phyloP scores from a whole-genome alignment of 1,284 basidiomycete species.

The Rhodotorula sp. region DNA sequence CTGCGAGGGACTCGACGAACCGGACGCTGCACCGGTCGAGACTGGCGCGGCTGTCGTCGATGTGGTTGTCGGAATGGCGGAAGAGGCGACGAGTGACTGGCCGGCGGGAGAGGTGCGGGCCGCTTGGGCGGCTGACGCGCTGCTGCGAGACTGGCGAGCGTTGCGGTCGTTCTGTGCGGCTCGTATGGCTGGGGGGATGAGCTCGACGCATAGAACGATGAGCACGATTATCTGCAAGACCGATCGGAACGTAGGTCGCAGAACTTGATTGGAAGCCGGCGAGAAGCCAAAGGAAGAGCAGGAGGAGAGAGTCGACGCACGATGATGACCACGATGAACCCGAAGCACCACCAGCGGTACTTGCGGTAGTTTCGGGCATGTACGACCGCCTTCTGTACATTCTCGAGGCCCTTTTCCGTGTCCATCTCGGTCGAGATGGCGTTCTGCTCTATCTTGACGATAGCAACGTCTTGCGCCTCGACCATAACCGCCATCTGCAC shows the following conservation, averaged over 20 bases:
- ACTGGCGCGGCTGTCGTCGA: no score
- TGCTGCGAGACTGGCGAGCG: no score
- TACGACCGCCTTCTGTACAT: conserved; percentile 27
- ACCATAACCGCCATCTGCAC: conserved; percentile 73
- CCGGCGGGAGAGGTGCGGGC: not conserved
- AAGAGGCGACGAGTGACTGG: not conserved
- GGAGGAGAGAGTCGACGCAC: conserved; percentile 6
- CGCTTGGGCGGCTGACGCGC: not conserved
- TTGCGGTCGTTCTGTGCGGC: not conserved
- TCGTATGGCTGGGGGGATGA: conserved; percentile 5
- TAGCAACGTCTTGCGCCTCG: conserved; percentile 73
- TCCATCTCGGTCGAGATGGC: conserved; percentile 64
- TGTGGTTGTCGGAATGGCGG: not conserved
- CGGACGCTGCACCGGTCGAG: no score
- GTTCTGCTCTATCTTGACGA: conserved; percentile 63
- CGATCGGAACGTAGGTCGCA: not conserved
- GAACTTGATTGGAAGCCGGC: no score
- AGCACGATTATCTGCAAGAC: conserved; percentile 3
- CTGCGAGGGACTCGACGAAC: no score
- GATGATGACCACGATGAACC: conserved; percentile 35
- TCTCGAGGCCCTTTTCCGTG: conserved; percentile 59
- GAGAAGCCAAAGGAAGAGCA: not conserved
- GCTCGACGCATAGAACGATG: conserved; percentile 7
- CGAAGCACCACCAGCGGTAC: conserved; percentile 66
- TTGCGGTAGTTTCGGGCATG: conserved; percentile 61